Conservation (phyloP, 768 basidiomycete species). For the Arthromyces matolae region DNA sequence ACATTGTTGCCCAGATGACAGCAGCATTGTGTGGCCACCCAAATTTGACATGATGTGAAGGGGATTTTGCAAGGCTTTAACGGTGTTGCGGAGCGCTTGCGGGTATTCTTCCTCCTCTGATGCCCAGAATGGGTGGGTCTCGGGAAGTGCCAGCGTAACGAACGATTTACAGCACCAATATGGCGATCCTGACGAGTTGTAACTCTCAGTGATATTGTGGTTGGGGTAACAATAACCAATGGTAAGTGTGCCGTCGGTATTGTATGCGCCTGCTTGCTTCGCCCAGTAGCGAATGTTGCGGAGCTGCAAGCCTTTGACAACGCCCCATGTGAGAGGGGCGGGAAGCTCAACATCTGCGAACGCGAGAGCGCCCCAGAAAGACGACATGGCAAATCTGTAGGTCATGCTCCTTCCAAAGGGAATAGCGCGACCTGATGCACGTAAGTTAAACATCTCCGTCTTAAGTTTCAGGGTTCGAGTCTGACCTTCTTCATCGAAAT, state of each 20-base stretch:
- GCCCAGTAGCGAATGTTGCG: slow-evolving; percentile 74
- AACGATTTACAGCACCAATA: slow-evolving; percentile 86
- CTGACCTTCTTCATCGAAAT: slow-evolving; percentile 70
- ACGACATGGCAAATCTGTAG: slow-evolving; percentile 79
- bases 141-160: slow-evolving; percentile 58
- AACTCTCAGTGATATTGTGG: slow-evolving; percentile 74
- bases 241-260: slow-evolving; percentile 64
- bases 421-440: slow-evolving; percentile 56
- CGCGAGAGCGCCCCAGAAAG: slow-evolving; percentile 73
- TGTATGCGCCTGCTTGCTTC: slow-evolving; percentile 56
- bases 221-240: slow-evolving; percentile 71
- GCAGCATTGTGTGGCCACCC: slow-evolving; percentile 63
- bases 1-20: slow-evolving; percentile 76
- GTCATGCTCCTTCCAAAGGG: slow-evolving; percentile 75
- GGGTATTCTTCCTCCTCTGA: slow-evolving; percentile 67
- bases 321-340: slow-evolving; percentile 70
- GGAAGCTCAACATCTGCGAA: slow-evolving; percentile 68
- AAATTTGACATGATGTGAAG: slow-evolving; percentile 64
- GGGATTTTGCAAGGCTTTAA: slow-evolving; percentile 55
- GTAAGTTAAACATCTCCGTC: neutral
- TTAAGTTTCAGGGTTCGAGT: neutral
- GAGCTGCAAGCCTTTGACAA: slow-evolving; percentile 68
- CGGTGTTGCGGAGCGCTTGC: slow-evolving; percentile 36
- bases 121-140: slow-evolving; percentile 70
- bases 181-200: slow-evolving; percentile 74